A percentile compares a stretch with the other conserved stretches of the same genome.
Evolutionary conservation across 805 yeast genomes (phyloP).

Genomic region (Blastobotrys peoriensis): DNA sequence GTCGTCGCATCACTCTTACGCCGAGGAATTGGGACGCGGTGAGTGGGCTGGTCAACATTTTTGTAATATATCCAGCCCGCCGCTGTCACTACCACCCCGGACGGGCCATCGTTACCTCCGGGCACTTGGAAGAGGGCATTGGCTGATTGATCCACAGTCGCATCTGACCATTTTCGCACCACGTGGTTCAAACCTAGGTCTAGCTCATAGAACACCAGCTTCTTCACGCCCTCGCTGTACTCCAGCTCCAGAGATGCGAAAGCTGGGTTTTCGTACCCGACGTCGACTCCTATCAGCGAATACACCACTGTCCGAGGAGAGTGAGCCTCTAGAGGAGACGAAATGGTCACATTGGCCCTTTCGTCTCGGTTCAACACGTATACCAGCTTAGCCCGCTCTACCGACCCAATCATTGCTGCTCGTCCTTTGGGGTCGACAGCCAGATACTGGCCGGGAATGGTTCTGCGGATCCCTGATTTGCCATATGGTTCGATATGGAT

Average conservation of each 20-base stretch:
- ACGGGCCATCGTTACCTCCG: constrained; percentile 61
- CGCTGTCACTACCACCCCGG: constrained; percentile 64
- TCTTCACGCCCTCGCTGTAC: constrained; percentile 35
- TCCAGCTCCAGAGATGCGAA: constrained; percentile 77
- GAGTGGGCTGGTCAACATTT: constrained; percentile 28
- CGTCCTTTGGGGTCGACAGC: constrained; percentile 67
- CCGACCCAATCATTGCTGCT: constrained; percentile 61
- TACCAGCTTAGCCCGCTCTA: constrained; percentile 69
- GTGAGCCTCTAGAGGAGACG: constrained; percentile 71
- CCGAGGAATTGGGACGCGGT: constrained; percentile 51
- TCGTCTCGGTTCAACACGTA: constrained; percentile 53
- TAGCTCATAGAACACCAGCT: constrained; percentile 65
- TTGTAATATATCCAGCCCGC: constrained; percentile 44
- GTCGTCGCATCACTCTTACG: constrained; percentile 25
- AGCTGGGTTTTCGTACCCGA: constrained; percentile 73
- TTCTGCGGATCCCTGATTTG: constrained; percentile 68
- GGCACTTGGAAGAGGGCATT: constrained; percentile 63
- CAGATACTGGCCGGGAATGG: constrained; percentile 68
- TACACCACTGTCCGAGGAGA: constrained; percentile 48
- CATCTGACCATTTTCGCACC: constrained; percentile 43
- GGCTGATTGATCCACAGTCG: constrained; percentile 35
- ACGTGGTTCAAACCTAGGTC: constrained; percentile 84
- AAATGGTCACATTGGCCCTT: constrained; percentile 42
- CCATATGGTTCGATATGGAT: constrained; percentile 57
- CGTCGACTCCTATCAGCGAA: constrained; percentile 56